phyloP scores from a whole-genome alignment of 2,329 filamentous ascomycete genomes.

The Trichophyton mentagrophytes region DNA sequence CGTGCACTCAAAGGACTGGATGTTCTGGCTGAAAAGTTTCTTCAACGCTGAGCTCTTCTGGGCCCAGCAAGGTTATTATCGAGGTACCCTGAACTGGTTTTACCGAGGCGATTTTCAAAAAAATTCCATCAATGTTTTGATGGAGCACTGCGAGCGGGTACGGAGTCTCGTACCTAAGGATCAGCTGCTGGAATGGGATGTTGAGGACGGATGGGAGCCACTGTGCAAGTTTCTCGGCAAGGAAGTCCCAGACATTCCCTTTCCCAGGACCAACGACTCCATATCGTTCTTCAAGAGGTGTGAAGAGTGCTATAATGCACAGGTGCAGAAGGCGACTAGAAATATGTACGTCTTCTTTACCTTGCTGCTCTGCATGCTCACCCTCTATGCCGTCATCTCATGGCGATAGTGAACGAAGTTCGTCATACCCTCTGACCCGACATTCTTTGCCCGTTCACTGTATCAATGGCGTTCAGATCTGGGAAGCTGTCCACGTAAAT shows the following conservation, averaged over 20 bases:
- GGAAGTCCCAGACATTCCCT: slow-evolving; percentile 22
- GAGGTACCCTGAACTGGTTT: background rate
- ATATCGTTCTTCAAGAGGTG: background rate
- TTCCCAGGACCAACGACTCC: slow-evolving; percentile 23
- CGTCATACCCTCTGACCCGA: background rate
- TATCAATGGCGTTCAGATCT: background rate
- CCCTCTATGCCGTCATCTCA: background rate
- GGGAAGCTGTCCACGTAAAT: background rate
- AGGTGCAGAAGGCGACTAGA: background rate
- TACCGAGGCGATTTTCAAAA: background rate
- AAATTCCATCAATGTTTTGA: background rate
- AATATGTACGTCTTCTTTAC: background rate
- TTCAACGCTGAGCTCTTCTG: background rate
- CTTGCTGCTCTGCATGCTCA: background rate
- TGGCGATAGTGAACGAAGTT: background rate
- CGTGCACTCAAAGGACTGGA: background rate
- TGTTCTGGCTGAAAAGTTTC: background rate
- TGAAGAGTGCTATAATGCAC: background rate
- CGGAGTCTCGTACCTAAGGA: slow-evolving; percentile 37
- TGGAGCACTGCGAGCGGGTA: slow-evolving; percentile 42
- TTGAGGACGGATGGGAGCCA: slow-evolving; percentile 39
- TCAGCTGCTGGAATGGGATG: slow-evolving; percentile 42
- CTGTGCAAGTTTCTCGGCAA: slow-evolving; percentile 32
- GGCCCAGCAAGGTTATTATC: background rate
- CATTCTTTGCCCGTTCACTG: background rate